Percentiles rank a stretch among this genome's conserved stretches.
Evolutionary conservation across 2,329 filamentous ascomycete species (phyloP).

Genomic region (Didymella lethalis): DNA sequence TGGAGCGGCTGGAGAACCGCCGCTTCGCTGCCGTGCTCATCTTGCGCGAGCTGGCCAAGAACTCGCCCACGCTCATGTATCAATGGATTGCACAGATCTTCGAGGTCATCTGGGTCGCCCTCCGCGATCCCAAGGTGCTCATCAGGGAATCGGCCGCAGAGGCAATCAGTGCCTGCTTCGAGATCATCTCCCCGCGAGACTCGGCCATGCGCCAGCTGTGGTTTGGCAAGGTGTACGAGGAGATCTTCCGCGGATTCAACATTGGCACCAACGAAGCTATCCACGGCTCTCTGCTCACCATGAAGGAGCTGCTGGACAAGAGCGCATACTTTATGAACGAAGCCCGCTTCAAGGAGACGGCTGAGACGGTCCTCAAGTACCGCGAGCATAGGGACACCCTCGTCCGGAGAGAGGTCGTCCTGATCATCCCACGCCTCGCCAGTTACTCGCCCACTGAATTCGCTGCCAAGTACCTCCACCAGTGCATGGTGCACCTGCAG

Average conservation of each 20-base stretch:
- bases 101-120: slow-evolving; percentile 93
- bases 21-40: slow-evolving; percentile 93
- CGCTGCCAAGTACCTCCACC: slow-evolving; percentile 83
- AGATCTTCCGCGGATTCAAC: slow-evolving; percentile 79
- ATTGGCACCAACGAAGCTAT: slow-evolving; percentile 83
- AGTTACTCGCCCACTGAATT: slow-evolving; percentile 93
- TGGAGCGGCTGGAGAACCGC: slow-evolving; percentile 90
- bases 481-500: slow-evolving; percentile 96
- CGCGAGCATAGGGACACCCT: slow-evolving; percentile 91
- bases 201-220: slow-evolving; percentile 84
- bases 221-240: slow-evolving; percentile 90
- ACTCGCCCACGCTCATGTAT: slow-evolving; percentile 94
- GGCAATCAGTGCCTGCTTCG: slow-evolving; percentile 92
- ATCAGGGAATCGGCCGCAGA: slow-evolving; percentile 93
- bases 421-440: slow-evolving; percentile 90
- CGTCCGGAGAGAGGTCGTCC: slow-evolving; percentile 87
- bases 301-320: slow-evolving; percentile 91
- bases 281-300: slow-evolving; percentile 90
- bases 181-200: slow-evolving; percentile 93
- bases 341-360: slow-evolving; percentile 83
- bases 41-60: slow-evolving; percentile 86
- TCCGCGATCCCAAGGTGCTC: slow-evolving; percentile 87
- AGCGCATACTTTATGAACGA: slow-evolving; percentile 99
- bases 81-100: slow-evolving; percentile 94
- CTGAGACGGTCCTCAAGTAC: slow-evolving; percentile 89